A percentile compares a stretch with the other conserved stretches of the same genome.
These are phyloP conservation scores for Venturia nashicola DNA, from an alignment of 2,329 filamentous ascomycete genomes.

Conservation along the genomic window DNA sequence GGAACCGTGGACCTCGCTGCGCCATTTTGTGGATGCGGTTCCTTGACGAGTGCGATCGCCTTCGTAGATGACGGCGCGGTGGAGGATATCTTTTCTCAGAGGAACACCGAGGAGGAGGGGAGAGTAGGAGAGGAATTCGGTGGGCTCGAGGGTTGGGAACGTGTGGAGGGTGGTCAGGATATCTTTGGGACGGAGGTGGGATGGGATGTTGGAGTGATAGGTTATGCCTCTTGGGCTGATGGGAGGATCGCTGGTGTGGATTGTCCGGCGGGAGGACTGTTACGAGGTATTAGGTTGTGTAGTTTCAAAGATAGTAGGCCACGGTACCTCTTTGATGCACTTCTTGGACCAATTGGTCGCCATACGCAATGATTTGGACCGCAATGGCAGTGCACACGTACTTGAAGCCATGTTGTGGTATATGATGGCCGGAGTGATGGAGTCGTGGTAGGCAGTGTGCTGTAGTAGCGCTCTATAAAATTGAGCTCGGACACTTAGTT, in stretches of 20 bases:
- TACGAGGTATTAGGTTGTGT: too few relatives aligned
- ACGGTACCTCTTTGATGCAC: not conserved
- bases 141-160: constrained; percentile 82
- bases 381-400: not conserved
- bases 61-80: constrained; percentile 85
- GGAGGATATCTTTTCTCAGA: constrained; percentile 79
- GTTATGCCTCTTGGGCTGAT: not conserved
- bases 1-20: constrained; percentile 73
- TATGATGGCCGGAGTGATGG: not conserved
- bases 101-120: constrained; percentile 76
- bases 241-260: constrained; percentile 12
- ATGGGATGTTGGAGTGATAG: constrained; percentile 12
- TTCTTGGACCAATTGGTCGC: not conserved
- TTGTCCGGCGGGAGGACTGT: constrained; percentile 17
- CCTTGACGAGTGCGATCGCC: constrained; percentile 80
- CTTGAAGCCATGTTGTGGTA: not conserved
- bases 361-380: not conserved
- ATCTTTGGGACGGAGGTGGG: constrained; percentile 31
- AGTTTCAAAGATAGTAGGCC: not conserved
- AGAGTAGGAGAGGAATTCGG: constrained; percentile 64
- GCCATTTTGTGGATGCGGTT: constrained; percentile 70
- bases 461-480: too few relatives aligned
- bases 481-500: not conserved
- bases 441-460: too few relatives aligned
- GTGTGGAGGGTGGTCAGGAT: constrained; percentile 78